These are phyloP conservation scores for Pezicula radicicola DNA, from an alignment of 2,329 filamentous ascomycete species.

Conservation along the genomic window DNA sequence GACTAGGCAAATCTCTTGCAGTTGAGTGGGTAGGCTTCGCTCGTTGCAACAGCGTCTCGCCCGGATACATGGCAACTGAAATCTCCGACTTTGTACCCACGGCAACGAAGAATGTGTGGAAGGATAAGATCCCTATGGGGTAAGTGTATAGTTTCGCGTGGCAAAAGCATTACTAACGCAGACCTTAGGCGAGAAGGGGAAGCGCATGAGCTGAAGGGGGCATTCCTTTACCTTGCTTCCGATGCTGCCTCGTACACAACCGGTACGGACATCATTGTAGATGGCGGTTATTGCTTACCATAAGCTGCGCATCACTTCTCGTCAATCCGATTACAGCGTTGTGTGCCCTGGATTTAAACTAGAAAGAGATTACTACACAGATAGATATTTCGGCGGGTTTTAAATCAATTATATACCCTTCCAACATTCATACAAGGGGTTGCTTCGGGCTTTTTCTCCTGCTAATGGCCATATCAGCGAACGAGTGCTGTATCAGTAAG, in stretches of 20 bases:
- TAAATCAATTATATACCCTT: no score
- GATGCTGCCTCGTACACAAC: conserved; percentile 84
- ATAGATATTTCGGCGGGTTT: no score
- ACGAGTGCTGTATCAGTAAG: no score
- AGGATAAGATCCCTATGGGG: conserved; percentile 76
- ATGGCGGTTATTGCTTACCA: conserved; percentile 66
- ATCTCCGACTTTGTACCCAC: conserved; percentile 62
- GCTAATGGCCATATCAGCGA: no score
- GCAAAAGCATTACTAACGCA: conserved; percentile 20
- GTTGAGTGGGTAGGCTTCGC: conserved; percentile 78
- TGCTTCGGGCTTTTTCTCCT: no score
- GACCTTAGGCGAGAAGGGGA: conserved; percentile 59
- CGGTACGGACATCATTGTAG: conserved; percentile 69
- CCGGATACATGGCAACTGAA: conserved; percentile 74
- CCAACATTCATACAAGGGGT: no score
- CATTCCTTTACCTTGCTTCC: conserved; percentile 76
- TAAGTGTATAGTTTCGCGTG: conserved; percentile 9
- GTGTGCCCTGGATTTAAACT: neutral
- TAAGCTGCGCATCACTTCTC: conserved; percentile 26
- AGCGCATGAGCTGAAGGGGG: conserved; percentile 75
- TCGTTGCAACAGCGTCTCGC: conserved; percentile 68
- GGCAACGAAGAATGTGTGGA: conserved; percentile 71
- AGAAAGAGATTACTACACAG: neutral
- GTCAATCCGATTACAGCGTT: neutral
- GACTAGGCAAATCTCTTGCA: conserved; percentile 63